phyloP scores from a whole-genome alignment of 169 alveolate species.

The Eimeria praecox region DNA sequence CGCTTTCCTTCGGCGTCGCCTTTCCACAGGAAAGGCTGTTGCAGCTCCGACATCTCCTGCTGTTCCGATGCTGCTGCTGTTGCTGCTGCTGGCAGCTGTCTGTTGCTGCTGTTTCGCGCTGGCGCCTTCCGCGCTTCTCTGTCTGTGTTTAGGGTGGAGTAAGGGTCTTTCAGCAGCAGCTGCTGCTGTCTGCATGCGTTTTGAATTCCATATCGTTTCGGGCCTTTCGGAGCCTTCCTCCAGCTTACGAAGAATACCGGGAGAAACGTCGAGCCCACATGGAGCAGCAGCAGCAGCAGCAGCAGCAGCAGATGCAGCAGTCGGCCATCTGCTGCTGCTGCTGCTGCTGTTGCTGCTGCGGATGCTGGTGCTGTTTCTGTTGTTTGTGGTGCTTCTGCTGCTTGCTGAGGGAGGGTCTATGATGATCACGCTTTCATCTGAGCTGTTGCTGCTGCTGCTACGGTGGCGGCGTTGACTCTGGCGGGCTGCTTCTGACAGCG shows the following conservation, averaged over 20 bases:
- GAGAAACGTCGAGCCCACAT: background rate
- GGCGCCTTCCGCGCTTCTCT: background rate
- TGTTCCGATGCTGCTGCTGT: slow-evolving; percentile 51
- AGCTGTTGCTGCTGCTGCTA: slow-evolving; percentile 25
- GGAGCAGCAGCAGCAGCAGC: slow-evolving; percentile 34
- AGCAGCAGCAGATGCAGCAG: slow-evolving; percentile 17
- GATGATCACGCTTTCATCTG: slow-evolving; percentile 1
- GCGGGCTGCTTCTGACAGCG: background rate
- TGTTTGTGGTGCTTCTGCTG: background rate
- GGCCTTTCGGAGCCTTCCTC: slow-evolving; percentile 23
- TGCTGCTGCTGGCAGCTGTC: slow-evolving; percentile 34
- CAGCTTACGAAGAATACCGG: background rate
- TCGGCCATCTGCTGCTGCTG: slow-evolving; percentile 32
- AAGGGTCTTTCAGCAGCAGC: slow-evolving; percentile 13
- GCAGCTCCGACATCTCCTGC: slow-evolving; percentile 47
- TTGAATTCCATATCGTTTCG: slow-evolving; percentile 26
- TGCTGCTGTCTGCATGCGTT: slow-evolving; percentile 30
- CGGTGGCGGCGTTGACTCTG: background rate
- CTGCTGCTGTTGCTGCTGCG: background rate
- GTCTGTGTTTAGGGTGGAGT: background rate
- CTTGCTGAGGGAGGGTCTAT: slow-evolving; percentile 20
- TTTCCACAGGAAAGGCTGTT: slow-evolving; percentile 37
- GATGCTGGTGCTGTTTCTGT: slow-evolving; percentile 27
- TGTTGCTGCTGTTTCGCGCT: background rate
- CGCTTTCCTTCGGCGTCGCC: background rate